Percentiles rank a stretch among this genome's conserved stretches.
These are phyloP conservation scores for Psilocybe tampanensis DNA, from an alignment of 768 basidiomycete genomes.

Conservation along the genomic window DNA sequence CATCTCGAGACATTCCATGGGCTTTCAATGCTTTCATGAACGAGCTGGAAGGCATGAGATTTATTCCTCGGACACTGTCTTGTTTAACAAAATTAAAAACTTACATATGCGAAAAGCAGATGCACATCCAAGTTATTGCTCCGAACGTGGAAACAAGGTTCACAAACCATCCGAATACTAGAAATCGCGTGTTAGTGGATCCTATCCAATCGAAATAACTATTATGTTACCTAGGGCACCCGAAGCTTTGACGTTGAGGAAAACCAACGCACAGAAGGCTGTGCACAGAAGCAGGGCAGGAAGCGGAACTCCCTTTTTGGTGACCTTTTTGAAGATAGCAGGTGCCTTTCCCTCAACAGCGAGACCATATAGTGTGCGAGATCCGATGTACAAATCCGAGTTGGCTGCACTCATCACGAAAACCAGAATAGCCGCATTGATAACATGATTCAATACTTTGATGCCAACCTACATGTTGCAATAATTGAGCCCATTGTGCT, in stretches of 20 bases:
- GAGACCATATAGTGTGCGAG: conserved; percentile 49
- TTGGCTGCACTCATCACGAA: conserved; percentile 69
- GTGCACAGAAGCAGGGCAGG: conserved; percentile 57
- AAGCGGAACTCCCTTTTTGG: conserved; percentile 49
- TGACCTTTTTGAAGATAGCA: conserved; percentile 44
- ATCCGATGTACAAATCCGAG: conserved; percentile 61
- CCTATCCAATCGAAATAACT: conserved; percentile 17
- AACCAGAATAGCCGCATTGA: conserved; percentile 64
- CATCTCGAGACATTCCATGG: conserved; percentile 43
- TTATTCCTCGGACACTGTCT: neutral
- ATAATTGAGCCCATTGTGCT: conserved; percentile 1
- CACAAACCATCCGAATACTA: conserved; percentile 53
- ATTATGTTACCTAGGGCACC: conserved; percentile 48
- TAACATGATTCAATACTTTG: conserved; percentile 59
- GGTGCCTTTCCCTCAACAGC: conserved; percentile 54
- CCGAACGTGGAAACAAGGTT: conserved; percentile 51
- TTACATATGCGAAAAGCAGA: conserved; percentile 63
- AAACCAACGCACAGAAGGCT: conserved; percentile 57
- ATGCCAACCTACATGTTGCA: conserved; percentile 48
- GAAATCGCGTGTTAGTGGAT: conserved; percentile 25
- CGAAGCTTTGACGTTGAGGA: conserved; percentile 54
- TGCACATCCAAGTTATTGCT: conserved; percentile 52
- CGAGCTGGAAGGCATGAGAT: conserved; percentile 24
- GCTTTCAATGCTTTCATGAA: conserved; percentile 48
- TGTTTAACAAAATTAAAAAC: conserved; percentile 15